phyloP scores from a whole-genome alignment of 352 stramenopile genomes.

The Phytopythium vexans region DNA sequence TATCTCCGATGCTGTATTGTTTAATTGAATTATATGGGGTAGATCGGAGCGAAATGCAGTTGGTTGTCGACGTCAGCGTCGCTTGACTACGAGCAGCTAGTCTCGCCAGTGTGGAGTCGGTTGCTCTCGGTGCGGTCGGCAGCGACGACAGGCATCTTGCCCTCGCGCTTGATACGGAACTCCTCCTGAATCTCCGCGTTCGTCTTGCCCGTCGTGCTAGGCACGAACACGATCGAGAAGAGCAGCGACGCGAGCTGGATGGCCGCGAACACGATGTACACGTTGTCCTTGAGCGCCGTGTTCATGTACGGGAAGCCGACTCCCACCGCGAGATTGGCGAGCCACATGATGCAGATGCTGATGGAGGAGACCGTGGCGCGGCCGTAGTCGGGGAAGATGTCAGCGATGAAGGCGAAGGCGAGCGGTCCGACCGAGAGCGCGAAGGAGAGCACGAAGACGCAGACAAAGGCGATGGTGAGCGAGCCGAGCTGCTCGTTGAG shows the following conservation, averaged over 20 bases:
- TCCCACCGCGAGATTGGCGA: conserved; percentile 26
- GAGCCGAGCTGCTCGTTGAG: conserved; percentile 5
- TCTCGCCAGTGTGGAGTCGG: background rate
- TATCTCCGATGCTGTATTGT: no score
- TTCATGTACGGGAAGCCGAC: conserved; percentile 39
- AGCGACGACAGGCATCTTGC: background rate
- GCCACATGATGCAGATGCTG: conserved; percentile 27
- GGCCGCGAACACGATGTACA: conserved; percentile 30
- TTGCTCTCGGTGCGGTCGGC: background rate
- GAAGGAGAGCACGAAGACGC: conserved; percentile 41
- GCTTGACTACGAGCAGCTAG: background rate
- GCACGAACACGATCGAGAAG: conserved; percentile 40
- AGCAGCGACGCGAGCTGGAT: conserved; percentile 17
- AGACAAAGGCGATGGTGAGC: conserved; percentile 45
- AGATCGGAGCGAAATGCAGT: no score
- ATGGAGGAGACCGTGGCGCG: conserved; percentile 31
- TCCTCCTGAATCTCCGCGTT: conserved; percentile 52
- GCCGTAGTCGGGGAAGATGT: conserved; percentile 45
- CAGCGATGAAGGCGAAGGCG: conserved; percentile 39
- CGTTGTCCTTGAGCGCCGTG: conserved; percentile 22
- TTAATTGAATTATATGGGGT: no score
- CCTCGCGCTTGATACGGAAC: conserved; percentile 7
- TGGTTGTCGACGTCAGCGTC: no score
- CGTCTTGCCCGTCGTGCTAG: conserved; percentile 48
- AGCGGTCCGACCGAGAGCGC: conserved; percentile 44